A percentile compares a stretch with the other conserved stretches of the same genome.
Evolutionary conservation across 768 basidiomycete species (phyloP).

Genomic region (Macrolepiota fuliginosa): DNA sequence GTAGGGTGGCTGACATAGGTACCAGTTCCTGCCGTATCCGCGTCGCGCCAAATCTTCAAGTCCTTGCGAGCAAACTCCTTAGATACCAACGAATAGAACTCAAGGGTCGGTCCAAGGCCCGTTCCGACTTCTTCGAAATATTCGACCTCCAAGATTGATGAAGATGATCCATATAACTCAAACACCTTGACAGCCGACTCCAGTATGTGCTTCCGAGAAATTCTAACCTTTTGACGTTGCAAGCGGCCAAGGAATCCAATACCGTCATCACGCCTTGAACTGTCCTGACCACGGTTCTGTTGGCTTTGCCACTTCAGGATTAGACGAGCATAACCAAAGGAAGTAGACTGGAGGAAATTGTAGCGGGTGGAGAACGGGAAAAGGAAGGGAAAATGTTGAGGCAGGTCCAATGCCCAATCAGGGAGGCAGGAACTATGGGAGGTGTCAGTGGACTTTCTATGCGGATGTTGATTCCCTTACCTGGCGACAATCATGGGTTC

Average conservation of each 20-base stretch:
- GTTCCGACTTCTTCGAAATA: slow-evolving; percentile 99
- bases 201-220: slow-evolving; percentile 90
- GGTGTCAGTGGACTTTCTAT: slow-evolving; percentile 7
- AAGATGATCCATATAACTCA: slow-evolving; percentile 93
- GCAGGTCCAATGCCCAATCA: slow-evolving; percentile 95
- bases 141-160: slow-evolving; percentile 93
- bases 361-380: slow-evolving; percentile 99
- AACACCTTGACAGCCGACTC: slow-evolving; percentile 97
- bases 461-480: slow-evolving; percentile 37
- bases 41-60: slow-evolving; percentile 90
- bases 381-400: slow-evolving; percentile 96
- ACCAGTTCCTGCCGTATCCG: slow-evolving; percentile 59
- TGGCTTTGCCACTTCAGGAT: slow-evolving; percentile 95
- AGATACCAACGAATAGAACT: slow-evolving; percentile 97
- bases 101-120: slow-evolving; percentile 93
- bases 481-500: slow-evolving; percentile 99
- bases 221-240: slow-evolving; percentile 94
- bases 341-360: slow-evolving; percentile 95
- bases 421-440: slow-evolving; percentile 82
- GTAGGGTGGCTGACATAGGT: slow-evolving; percentile 79
- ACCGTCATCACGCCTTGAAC: slow-evolving; percentile 81
- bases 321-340: slow-evolving; percentile 94
- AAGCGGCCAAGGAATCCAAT: slow-evolving; percentile 91
- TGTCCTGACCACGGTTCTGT: slow-evolving; percentile 75
- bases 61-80: slow-evolving; percentile 90